A percentile compares a stretch with the other conserved stretches of the same genome.
Evolutionary conservation across 371 early-diverging fungal genomes (phyloP).

Genomic region (Sporodiniella umbellata): DNA sequence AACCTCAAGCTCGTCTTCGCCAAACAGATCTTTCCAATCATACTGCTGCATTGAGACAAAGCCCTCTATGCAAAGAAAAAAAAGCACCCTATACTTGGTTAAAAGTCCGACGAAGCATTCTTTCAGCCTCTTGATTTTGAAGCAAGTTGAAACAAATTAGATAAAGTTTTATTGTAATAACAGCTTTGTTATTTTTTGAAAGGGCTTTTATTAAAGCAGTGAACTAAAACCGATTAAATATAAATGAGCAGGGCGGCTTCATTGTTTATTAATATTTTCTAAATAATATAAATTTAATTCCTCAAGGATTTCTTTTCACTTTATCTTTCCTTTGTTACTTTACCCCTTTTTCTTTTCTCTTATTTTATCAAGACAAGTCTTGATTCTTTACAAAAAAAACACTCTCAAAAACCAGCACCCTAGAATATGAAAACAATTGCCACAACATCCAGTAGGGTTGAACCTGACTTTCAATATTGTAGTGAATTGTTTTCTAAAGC

Average conservation of each 20-base stretch:
- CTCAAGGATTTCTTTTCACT: not conserved
- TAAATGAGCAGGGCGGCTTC: no score
- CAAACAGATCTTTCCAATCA: constrained; percentile 43
- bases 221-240: no score
- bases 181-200: no score
- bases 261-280: no score
- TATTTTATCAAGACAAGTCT: not conserved
- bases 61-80: no score
- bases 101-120: not conserved
- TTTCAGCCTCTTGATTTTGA: no score
- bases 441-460: not conserved
- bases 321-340: not conserved
- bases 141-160: no score
- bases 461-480: not conserved
- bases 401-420: no score
- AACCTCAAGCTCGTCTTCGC: constrained; percentile 22
- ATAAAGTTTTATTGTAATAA: no score
- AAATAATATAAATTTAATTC: no score
- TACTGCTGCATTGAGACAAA: not conserved
- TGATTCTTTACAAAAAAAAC: not conserved
- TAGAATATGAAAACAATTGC: constrained; percentile 1
- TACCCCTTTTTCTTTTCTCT: constrained; percentile 9
- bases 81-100: not conserved
- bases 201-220: no score
- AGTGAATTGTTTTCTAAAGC: constrained; percentile 1